These are phyloP conservation scores for Sporothrix dimorphospora DNA, from an alignment of 2,329 filamentous ascomycete genomes.

Conservation along the genomic window DNA sequence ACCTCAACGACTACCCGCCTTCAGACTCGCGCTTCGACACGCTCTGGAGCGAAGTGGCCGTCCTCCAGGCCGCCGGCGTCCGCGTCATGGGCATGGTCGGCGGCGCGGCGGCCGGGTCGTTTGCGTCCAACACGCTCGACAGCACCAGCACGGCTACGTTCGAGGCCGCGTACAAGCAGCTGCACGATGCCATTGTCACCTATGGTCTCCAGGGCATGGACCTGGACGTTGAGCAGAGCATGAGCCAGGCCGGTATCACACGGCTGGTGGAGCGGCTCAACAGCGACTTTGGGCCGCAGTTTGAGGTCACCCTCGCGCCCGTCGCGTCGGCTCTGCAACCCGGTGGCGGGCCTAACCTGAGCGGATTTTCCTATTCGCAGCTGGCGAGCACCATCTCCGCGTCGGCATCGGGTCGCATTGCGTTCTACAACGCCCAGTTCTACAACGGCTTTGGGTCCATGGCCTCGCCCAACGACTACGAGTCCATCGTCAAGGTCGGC, in stretches of 20 bases:
- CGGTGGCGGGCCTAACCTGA: slow-evolving; percentile 64
- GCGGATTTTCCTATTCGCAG: slow-evolving; percentile 78
- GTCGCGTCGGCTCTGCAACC: slow-evolving; percentile 71
- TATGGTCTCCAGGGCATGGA: slow-evolving; percentile 67
- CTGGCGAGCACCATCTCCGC: slow-evolving; percentile 63
- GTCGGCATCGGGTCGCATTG: slow-evolving; percentile 69
- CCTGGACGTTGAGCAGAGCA: slow-evolving; percentile 74
- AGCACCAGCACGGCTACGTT: slow-evolving; percentile 55
- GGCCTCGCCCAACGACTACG: slow-evolving; percentile 51
- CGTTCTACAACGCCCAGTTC: slow-evolving; percentile 90
- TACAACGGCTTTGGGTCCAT: slow-evolving; percentile 84
- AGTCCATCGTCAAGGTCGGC: slow-evolving; percentile 49
- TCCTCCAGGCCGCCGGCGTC: slow-evolving; percentile 72
- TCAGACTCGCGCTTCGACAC: slow-evolving; percentile 67
- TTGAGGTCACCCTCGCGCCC: slow-evolving; percentile 77
- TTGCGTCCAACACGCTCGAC: slow-evolving; percentile 56
- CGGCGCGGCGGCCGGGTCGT: slow-evolving; percentile 79
- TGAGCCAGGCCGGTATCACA: slow-evolving; percentile 66
- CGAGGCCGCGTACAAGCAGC: slow-evolving; percentile 69
- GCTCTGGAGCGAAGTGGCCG: slow-evolving; percentile 76
- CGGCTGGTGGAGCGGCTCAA: slow-evolving; percentile 65
- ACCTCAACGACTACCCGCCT: slow-evolving; percentile 79
- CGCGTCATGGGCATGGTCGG: slow-evolving; percentile 87
- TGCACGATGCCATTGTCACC: slow-evolving; percentile 62
- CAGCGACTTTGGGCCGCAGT: slow-evolving; percentile 65